Evolutionary conservation across 2,329 filamentous ascomycete species (phyloP).

Genomic region (Blastomyces percursus): DNA sequence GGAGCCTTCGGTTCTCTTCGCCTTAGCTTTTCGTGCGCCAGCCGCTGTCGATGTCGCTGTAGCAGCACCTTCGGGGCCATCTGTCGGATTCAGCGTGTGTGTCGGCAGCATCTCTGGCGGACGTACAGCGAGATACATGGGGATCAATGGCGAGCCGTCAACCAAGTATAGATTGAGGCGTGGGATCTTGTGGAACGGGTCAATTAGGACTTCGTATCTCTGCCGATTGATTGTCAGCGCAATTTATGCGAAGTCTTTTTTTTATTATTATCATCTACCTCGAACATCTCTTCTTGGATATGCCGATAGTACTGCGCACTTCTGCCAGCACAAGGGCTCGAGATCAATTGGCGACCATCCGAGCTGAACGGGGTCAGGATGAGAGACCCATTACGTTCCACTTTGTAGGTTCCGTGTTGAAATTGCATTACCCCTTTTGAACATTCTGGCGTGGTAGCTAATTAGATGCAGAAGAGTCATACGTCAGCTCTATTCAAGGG

Average conservation of each 20-base stretch:
- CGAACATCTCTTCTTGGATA: constrained; percentile 52
- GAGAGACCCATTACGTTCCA: constrained; percentile 48
- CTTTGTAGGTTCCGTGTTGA: constrained; percentile 56
- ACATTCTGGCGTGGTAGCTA: constrained; percentile 50
- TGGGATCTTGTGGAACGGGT: constrained; percentile 50
- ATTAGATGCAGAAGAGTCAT: background rate
- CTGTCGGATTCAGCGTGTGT: constrained; percentile 49
- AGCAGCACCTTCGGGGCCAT: constrained; percentile 26
- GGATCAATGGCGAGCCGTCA: constrained; percentile 55
- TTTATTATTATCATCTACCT: constrained; percentile 35
- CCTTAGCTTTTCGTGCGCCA: constrained; percentile 17
- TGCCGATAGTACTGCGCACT: constrained; percentile 53
- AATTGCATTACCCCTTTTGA: constrained; percentile 58
- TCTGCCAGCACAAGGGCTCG: constrained; percentile 50
- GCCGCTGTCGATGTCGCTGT: background rate
- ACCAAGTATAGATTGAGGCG: constrained; percentile 54
- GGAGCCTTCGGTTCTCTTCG: constrained; percentile 23
- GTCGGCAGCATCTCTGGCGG: constrained; percentile 62
- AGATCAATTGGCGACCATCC: constrained; percentile 57
- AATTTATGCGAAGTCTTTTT: background rate
- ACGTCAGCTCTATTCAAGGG: background rate
- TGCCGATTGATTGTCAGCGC: constrained; percentile 11
- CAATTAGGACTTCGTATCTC: constrained; percentile 38
- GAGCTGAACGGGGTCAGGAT: constrained; percentile 49
- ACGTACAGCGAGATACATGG: constrained; percentile 54